Evolutionary conservation across 2,329 filamentous ascomycete species (phyloP).

Genomic region (Pseudocercospora macadamiae): DNA sequence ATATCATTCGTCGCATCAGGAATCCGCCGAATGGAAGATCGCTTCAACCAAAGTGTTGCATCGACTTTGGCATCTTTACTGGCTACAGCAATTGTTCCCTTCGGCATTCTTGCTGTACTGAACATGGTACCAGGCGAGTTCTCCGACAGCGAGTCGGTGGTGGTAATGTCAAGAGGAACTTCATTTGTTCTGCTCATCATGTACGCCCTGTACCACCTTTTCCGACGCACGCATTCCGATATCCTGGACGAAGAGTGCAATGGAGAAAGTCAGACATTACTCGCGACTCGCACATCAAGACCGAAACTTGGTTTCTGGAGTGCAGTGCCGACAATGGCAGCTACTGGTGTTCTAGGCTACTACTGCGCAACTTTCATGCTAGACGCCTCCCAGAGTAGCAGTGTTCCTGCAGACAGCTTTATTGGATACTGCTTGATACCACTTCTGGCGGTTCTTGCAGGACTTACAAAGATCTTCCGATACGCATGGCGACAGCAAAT

Average conservation of each 20-base stretch:
- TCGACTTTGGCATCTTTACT: slow-evolving; percentile 2
- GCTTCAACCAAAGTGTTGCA: slow-evolving; percentile 7
- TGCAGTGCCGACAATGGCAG: background rate
- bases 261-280: slow-evolving; percentile 8
- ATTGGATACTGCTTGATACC: slow-evolving; percentile 7
- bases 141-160: background rate
- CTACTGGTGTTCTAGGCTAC: background rate
- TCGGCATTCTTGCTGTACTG: background rate
- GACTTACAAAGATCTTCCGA: background rate
- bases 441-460: background rate
- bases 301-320: background rate
- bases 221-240: background rate
- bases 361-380: slow-evolving; percentile 1
- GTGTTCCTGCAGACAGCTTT: slow-evolving; percentile 1
- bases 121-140: background rate
- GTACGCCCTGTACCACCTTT: background rate
- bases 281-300: background rate
- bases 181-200: slow-evolving; percentile 1
- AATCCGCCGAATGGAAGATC: background rate
- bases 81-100: background rate
- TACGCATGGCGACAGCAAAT: slow-evolving; percentile 8
- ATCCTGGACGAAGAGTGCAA: slow-evolving; percentile 3
- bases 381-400: background rate
- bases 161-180: slow-evolving; percentile 1
- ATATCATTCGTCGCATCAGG: slow-evolving; percentile 1